Percentiles rank a stretch among this genome's conserved stretches.
Evolutionary conservation across 2,329 filamentous ascomycete species (phyloP).

Genomic region (Sporothrix variecibatus): DNA sequence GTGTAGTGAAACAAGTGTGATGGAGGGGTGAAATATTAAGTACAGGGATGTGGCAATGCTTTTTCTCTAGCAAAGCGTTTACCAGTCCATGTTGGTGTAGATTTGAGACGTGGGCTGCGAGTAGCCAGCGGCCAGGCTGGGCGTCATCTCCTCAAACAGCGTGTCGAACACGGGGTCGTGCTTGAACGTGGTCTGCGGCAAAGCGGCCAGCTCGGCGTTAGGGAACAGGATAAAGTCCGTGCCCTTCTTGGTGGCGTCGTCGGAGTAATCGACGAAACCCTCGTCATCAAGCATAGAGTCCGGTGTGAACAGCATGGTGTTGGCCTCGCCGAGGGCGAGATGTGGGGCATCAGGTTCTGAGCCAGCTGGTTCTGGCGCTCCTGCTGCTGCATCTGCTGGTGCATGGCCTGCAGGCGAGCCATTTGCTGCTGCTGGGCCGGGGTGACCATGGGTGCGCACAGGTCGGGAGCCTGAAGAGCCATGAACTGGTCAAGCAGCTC

Average conservation of each 20-base stretch:
- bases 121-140: conserved; percentile 52
- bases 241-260: conserved; percentile 46
- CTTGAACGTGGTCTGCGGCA: conserved; percentile 26
- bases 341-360: conserved; percentile 33
- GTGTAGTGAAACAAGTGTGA: not conserved
- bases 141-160: conserved; percentile 53
- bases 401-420: conserved; percentile 23
- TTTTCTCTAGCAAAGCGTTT: not conserved
- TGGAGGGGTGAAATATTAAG: conserved; percentile 6
- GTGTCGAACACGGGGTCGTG: conserved; percentile 41
- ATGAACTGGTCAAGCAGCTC: conserved; percentile 47
- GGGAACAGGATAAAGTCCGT: conserved; percentile 68
- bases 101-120: conserved; percentile 55
- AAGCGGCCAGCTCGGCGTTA: conserved; percentile 37
- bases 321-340: conserved; percentile 71
- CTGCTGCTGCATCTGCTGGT: conserved; percentile 22
- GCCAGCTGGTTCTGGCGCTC: conserved; percentile 26
- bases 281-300: conserved; percentile 65
- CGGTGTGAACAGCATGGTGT: conserved; percentile 69
- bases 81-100: conserved; percentile 48
- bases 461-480: conserved; percentile 42
- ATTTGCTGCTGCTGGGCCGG: conserved; percentile 30
- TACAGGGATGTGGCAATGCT: not conserved
- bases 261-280: conserved; percentile 58
- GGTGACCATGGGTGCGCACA: conserved; percentile 41